Evolutionary conservation across 208 protist genomes (phyloP), one percentile per base, ranked within the genome.

Genomic region (Jaenimonas drosophilae): DNA sequence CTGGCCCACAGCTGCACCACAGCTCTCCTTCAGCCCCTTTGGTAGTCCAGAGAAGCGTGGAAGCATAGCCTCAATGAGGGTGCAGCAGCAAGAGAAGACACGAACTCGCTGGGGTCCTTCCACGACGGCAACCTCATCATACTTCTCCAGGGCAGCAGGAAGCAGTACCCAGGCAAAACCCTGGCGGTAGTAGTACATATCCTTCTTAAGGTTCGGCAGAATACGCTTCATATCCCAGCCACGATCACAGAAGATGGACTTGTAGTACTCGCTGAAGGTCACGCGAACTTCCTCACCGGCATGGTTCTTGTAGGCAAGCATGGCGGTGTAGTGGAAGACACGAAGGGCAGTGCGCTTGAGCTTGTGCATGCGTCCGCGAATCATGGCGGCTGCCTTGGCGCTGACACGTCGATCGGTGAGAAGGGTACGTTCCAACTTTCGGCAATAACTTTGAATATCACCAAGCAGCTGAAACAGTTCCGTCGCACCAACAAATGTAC

Each of bases 271-370:
- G 33, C 44, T 38, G 26, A 90, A 40, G 5, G 76, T 79, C 37
- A 90, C 77, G 29, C 78, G 85, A 7, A 90, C 80, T 26, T 85
- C 81, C 41, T 90, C 85, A 30, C 68, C 63, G 21, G 72, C 79
- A 47, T 93, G 70, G 48, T 93, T 93, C 59, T 93, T 93, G 68
- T 82, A 72, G 4, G 80, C 85, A n/a, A 93, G 60, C 51, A 87
- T 76, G 24, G 65, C 53, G 7, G 82, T 44, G 47, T 83, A 93
- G 66, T 93, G 85, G 42, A 93, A 76, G 11, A 83, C 66, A 31
- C 76, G 77, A 39, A 93, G 48, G 7, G 80, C 68, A 9, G 79
- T 28, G 24, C 36, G 54, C 53, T 88, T 93, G 20, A 93, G 48
- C 37, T 62, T 61, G 24, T 49, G 29, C 52, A 93, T 64, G 28